phyloP scores from a whole-genome alignment of 2,329 filamentous ascomycete species.

The Macrophomina tecta region DNA sequence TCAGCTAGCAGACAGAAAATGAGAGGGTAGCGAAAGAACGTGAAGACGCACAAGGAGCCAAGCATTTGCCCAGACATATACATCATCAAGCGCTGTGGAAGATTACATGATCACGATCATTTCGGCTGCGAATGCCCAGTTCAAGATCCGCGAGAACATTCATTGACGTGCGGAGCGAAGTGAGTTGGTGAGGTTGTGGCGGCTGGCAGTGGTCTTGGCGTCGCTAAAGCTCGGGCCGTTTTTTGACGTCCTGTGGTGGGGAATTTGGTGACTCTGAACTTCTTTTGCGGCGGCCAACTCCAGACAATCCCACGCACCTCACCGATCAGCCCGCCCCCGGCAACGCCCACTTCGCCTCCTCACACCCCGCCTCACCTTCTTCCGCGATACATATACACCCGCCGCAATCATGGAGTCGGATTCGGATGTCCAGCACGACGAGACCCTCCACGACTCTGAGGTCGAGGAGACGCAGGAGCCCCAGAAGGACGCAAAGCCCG shows the following conservation, averaged over 20 bases:
- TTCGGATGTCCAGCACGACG: conserved; percentile 48
- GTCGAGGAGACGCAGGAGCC: conserved; percentile 72
- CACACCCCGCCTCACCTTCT: neutral
- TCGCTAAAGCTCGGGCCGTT: conserved; percentile 20
- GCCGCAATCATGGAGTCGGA: conserved; percentile 48
- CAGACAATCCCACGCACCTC: conserved; percentile 9
- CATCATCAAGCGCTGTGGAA: no score
- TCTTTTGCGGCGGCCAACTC: conserved; percentile 19
- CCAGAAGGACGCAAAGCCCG: conserved; percentile 40
- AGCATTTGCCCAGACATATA: no score
- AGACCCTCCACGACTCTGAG: conserved; percentile 69
- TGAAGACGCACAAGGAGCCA: no score
- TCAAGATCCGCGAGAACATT: no score
- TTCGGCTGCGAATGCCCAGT: no score
- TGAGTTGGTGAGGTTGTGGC: neutral
- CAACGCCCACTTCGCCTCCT: conserved; percentile 2
- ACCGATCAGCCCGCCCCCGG: conserved; percentile 13
- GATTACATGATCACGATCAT: no score
- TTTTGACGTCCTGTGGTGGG: conserved; percentile 18
- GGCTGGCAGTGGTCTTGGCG: conserved; percentile 15
- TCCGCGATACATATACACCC: neutral
- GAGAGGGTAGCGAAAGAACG: no score
- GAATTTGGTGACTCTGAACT: conserved; percentile 26
- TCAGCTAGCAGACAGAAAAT: no score
- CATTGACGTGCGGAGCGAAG: no score